A percentile compares a stretch with the other conserved stretches of the same genome.
Conservation (phyloP, 805 yeast species). For the Cyberlindnera xishuangbannaensis region DNA sequence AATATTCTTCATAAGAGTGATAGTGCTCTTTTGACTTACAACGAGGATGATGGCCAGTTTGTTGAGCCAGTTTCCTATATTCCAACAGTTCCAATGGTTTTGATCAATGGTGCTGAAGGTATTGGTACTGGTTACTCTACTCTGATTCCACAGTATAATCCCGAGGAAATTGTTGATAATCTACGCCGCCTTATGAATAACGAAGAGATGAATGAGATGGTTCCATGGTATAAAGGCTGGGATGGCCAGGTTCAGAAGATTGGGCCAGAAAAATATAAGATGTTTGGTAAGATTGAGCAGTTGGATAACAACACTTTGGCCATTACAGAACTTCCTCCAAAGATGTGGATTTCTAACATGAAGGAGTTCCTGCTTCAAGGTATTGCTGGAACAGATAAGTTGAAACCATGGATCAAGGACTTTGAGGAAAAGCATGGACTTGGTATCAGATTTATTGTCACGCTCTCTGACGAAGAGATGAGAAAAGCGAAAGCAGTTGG, state of each 20-base stretch:
- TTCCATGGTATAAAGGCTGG: constrained; percentile 97
- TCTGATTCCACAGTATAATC: constrained; percentile 84
- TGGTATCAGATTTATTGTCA: constrained; percentile 73
- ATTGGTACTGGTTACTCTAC: constrained; percentile 99
- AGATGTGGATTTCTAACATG: constrained; percentile 87
- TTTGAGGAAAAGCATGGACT: constrained; percentile 90
- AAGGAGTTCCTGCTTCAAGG: constrained; percentile 79
- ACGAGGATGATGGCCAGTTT: constrained; percentile 88
- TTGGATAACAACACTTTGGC: constrained; percentile 74
- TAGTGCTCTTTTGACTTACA: constrained; percentile 67
- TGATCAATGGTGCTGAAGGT: constrained; percentile 96
- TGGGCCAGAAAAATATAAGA: constrained; percentile 62
- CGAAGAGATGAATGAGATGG: constrained; percentile 64
- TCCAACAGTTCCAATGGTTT: constrained; percentile 91
- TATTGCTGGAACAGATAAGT: constrained; percentile 68
- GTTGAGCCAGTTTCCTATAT: constrained; percentile 96
- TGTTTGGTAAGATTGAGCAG: constrained; percentile 78
- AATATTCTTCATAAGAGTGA: constrained; percentile 75
- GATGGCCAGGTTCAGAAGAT: constrained; percentile 68
- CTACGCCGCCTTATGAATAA: constrained; percentile 67
- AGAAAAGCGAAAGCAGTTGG: constrained; percentile 68
- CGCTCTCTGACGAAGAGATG: constrained; percentile 77
- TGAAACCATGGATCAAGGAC: constrained; percentile 83
- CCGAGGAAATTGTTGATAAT: constrained; percentile 72
- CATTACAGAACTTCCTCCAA: constrained; percentile 88